Conservation (phyloP, 2,329 filamentous ascomycete genomes). For the Pseudovirgaria hyperparasitica region DNA sequence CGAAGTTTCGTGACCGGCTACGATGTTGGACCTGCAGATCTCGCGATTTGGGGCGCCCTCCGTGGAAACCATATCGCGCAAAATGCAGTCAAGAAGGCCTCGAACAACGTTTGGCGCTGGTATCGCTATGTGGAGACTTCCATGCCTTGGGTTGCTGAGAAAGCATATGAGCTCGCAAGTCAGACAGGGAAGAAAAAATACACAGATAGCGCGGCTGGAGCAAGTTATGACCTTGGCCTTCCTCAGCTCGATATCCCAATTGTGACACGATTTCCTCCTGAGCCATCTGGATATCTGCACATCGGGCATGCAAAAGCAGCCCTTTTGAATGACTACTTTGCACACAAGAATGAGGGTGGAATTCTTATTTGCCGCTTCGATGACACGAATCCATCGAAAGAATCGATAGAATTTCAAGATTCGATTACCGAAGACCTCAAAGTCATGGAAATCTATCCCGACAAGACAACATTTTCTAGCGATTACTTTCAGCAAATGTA, state of each 20-base stretch:
- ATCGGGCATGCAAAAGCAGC: slow-evolving; percentile 94
- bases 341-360: slow-evolving; percentile 83
- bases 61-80: slow-evolving; percentile 75
- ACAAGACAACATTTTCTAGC: slow-evolving; percentile 76
- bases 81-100: slow-evolving; percentile 67
- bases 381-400: slow-evolving; percentile 93
- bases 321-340: slow-evolving; percentile 91
- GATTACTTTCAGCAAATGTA: slow-evolving; percentile 94
- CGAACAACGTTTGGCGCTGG: slow-evolving; percentile 74
- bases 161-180: slow-evolving; percentile 31
- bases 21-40: slow-evolving; percentile 61
- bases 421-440: slow-evolving; percentile 83
- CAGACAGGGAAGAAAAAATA: slow-evolving; percentile 56
- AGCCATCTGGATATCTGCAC: slow-evolving; percentile 91
- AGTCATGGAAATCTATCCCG: slow-evolving; percentile 83
- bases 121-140: slow-evolving; percentile 74
- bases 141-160: slow-evolving; percentile 40
- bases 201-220: slow-evolving; percentile 57
- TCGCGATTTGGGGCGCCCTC: slow-evolving; percentile 70
- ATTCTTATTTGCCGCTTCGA: slow-evolving; percentile 87
- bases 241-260: slow-evolving; percentile 79
- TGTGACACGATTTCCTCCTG: slow-evolving; percentile 83
- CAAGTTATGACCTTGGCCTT: slow-evolving; percentile 78
- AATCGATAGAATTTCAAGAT: slow-evolving; percentile 94
- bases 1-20: slow-evolving; percentile 81